Evolutionary conservation across 1,284 basidiomycete genomes (phyloP), one percentile per base, ranked within the genome.

Genomic region (Termitomyces sp.): DNA sequence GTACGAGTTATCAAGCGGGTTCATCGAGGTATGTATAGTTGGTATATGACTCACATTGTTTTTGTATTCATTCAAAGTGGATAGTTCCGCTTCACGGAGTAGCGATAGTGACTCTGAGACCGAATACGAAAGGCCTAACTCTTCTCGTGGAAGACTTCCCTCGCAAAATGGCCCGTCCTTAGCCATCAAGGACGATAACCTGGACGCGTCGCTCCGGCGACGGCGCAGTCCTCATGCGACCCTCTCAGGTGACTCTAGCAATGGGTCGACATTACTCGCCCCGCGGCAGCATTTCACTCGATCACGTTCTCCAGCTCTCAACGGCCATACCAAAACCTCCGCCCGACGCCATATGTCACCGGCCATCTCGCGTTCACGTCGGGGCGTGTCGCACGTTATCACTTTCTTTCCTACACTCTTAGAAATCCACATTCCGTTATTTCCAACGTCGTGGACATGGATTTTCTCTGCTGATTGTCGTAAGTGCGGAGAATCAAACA

Each of bases 1-100:
- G 86, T 62, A 89, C 88, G n/a, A 91, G 88, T 61, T 91, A 91
- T 67, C 84, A 88, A 56, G 88, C 83, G 16, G 88, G 88, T 33
- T 86, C 86, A 26, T 90, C 88, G 13, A 80, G 84, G 85, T 86
- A 58, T 42, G 72, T 55, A 28, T 42, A 26, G 30, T 39, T 45
- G 18, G 19, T 35, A 3, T 4, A 28, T 48, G 28, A 5, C 8
- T 5, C 8, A 47, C 11, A 13, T 37, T 37, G 30, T 44, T 28
- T n/a, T 44, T 9, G 42, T 28, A 18, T 38, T 52, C 31, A 38
- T 50, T 57, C 30, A 46, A 24, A 28, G 14, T 55, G 31, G 19
- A 10, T 57, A 82, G 80, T 57, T 76, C 79, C 28, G 78, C 73
- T 26, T 77, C 78, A 14, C 68, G 72, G 45, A 71, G 66, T 51